Conservation (phyloP, 108 stramenopile species). For the Cafeteria roenbergensis region DNA sequence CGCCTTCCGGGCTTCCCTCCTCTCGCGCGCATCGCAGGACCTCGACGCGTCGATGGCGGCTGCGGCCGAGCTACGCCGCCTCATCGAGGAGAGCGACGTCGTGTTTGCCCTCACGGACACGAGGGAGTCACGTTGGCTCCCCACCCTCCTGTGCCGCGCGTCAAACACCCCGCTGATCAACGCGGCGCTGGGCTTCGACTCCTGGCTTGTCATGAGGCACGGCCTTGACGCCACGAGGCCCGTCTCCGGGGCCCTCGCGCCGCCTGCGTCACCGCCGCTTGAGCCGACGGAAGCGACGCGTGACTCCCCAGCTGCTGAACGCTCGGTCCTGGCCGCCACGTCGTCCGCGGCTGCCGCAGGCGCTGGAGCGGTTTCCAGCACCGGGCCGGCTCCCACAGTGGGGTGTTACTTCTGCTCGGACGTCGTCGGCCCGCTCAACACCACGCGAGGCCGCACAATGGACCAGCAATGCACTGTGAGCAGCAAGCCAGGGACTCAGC, state of each 20-base stretch:
- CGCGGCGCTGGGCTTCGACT: conserved; percentile 85
- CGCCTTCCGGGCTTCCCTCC: too few relatives aligned
- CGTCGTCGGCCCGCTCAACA: conserved; percentile 88
- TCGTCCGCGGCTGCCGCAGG: too few relatives aligned
- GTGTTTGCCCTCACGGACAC: conserved; percentile 88
- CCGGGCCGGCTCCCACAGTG: conserved; percentile 29
- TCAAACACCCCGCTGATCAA: conserved; percentile 74
- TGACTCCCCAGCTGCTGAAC: too few relatives aligned
- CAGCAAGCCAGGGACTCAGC: too few relatives aligned
- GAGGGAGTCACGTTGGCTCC: conserved; percentile 91
- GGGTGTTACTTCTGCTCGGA: conserved; percentile 99
- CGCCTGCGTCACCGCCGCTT: too few relatives aligned
- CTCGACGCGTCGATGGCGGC: conserved; percentile 32
- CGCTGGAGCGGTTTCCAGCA: too few relatives aligned
- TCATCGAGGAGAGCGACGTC: conserved; percentile 69
- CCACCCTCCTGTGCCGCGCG: conserved; percentile 79
- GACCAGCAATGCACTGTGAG: conserved; percentile 98
- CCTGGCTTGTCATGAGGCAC: conserved; percentile 92
- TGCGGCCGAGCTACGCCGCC: conserved; percentile 49
- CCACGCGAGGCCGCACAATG: conserved; percentile 77
- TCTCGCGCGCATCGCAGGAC: too few relatives aligned
- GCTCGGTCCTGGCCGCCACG: too few relatives aligned
- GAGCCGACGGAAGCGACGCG: too few relatives aligned
- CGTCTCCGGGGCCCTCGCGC: too few relatives aligned
- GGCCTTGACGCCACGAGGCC: too few relatives aligned